phyloP scores from a whole-genome alignment of 1,284 basidiomycete species.

The Trametes hirsuta region DNA sequence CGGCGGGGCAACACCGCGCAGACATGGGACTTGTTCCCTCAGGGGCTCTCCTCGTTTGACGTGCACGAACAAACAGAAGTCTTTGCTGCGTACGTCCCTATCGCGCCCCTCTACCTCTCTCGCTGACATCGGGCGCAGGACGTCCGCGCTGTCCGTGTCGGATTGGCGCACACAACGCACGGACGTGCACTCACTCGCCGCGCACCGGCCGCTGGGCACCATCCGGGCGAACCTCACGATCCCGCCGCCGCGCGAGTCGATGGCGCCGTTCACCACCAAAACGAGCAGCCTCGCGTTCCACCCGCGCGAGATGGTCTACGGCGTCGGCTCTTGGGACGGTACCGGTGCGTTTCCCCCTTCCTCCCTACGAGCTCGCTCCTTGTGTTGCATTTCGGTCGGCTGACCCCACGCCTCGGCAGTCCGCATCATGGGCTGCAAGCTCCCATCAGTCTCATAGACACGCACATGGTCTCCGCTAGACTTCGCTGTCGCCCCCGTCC shows the following conservation, averaged over 20 bases:
- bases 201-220: conserved; percentile 48
- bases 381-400: not conserved
- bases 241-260: conserved; percentile 53
- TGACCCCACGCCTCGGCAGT: conserved; percentile 34
- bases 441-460: conserved; percentile 28
- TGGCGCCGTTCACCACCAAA: conserved; percentile 64
- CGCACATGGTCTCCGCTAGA: not conserved
- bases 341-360: conserved; percentile 48
- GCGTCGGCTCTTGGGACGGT: conserved; percentile 73
- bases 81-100: conserved; percentile 77
- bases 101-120: not conserved
- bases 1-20: conserved; percentile 70
- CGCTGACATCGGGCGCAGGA: conserved; percentile 41
- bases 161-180: conserved; percentile 69
- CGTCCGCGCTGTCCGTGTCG: conserved; percentile 60
- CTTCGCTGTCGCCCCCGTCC: not conserved
- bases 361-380: not conserved
- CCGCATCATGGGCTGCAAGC: conserved; percentile 50
- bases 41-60: conserved; percentile 85
- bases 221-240: conserved; percentile 57
- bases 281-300: conserved; percentile 73
- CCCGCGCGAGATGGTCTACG: conserved; percentile 81
- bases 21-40: conserved; percentile 69
- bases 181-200: conserved; percentile 57
- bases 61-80: conserved; percentile 87